Conservation (phyloP, 768 basidiomycete species). For the Boletales sp. region DNA sequence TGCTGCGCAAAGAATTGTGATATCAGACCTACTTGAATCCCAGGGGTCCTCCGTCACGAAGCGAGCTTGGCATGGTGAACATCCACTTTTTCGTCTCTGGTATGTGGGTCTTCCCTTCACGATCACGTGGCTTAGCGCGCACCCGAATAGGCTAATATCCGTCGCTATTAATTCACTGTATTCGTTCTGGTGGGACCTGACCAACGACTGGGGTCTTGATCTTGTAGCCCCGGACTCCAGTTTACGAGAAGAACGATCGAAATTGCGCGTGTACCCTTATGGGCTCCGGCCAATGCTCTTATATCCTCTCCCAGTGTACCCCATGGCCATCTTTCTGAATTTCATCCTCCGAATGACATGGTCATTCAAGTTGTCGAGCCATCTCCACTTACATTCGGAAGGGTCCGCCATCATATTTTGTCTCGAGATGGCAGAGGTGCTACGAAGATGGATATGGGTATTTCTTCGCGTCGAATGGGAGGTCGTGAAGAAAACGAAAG, state of each 20-base stretch:
- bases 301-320: constrained; percentile 82
- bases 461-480: constrained; percentile 98
- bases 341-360: constrained; percentile 89
- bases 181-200: constrained; percentile 99
- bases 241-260: constrained; percentile 34
- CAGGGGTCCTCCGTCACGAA: constrained; percentile 42
- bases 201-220: constrained; percentile 94
- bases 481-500: constrained; percentile 55
- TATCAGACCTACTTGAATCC: constrained; percentile 51
- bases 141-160: constrained; percentile 63
- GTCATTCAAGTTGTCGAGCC: constrained; percentile 86
- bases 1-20: constrained; percentile 78
- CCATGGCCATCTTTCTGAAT: constrained; percentile 77
- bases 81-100: constrained; percentile 83
- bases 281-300: constrained; percentile 76
- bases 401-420: constrained; percentile 83
- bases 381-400: constrained; percentile 76
- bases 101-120: constrained; percentile 32
- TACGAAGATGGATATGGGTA: constrained; percentile 97
- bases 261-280: constrained; percentile 46
- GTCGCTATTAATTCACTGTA: constrained; percentile 88
- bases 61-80: constrained; percentile 69
- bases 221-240: constrained; percentile 47
- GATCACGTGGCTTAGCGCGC: neutral
- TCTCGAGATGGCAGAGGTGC: constrained; percentile 85